These are phyloP conservation scores for Salicornia ramosissima DNA, from an alignment of 148 eudicot species.

Conservation along the genomic window DNA sequence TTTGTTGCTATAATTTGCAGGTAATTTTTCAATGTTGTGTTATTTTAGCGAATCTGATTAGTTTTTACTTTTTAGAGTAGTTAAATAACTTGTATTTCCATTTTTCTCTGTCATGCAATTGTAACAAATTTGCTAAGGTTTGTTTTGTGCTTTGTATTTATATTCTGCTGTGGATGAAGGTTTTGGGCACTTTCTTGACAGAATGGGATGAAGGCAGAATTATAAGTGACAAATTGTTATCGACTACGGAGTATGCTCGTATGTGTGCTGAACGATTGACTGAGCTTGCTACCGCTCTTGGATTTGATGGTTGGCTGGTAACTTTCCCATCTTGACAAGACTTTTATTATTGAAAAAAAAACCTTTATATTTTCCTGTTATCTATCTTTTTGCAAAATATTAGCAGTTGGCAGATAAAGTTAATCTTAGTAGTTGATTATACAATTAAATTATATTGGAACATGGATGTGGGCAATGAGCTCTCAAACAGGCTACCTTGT, in stretches of 20 bases:
- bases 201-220: slow-evolving; percentile 86
- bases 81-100: too few relatives aligned
- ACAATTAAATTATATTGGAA: not conserved
- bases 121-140: not conserved
- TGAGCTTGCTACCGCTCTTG: slow-evolving; percentile 78
- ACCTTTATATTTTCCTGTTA: not conserved
- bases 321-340: not conserved
- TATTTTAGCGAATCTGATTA: too few relatives aligned
- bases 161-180: slow-evolving; percentile 36
- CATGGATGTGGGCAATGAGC: not conserved
- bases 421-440: not conserved
- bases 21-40: too few relatives aligned
- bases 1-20: too few relatives aligned
- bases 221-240: slow-evolving; percentile 42
- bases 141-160: slow-evolving; percentile 2
- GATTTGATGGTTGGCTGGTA: slow-evolving; percentile 99
- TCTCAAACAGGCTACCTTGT: not conserved
- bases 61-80: too few relatives aligned
- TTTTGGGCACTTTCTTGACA: slow-evolving; percentile 86
- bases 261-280: slow-evolving; percentile 80
- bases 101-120: not conserved
- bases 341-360: not conserved
- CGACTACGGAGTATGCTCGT: slow-evolving; percentile 59
- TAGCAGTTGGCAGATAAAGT: not conserved
- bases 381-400: not conserved